These are phyloP conservation scores for Ophiocytium majus DNA, from an alignment of 352 stramenopile genomes.

Conservation along the genomic window DNA sequence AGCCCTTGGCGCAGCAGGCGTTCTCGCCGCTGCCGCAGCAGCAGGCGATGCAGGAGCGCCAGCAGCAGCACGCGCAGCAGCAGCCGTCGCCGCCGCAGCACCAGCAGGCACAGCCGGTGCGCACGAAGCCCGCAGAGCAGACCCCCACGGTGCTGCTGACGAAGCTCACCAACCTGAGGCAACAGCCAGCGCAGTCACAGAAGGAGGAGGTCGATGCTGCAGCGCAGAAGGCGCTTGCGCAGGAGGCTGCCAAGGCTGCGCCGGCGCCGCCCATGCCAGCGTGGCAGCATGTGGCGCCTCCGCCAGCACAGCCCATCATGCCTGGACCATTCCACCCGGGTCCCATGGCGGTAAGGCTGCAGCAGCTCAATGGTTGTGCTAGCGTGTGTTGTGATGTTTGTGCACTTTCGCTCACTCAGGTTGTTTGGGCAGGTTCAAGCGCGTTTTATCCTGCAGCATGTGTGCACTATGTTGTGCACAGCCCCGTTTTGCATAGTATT, in stretches of 20 bases:
- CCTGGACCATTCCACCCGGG: no score
- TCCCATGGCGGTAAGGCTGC: no score
- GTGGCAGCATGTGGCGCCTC: neutral
- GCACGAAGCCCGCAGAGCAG: neutral
- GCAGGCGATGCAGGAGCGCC: no score
- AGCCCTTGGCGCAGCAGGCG: no score
- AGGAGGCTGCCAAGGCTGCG: neutral
- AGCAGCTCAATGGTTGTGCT: no score
- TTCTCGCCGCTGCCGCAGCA: neutral
- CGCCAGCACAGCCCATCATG: neutral
- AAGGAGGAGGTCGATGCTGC: neutral
- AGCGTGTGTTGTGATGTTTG: no score
- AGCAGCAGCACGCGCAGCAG: neutral
- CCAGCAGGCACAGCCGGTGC: neutral
- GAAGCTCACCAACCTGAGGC: neutral
- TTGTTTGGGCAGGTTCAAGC: no score
- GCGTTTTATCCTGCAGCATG: no score
- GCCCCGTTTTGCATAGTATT: no score
- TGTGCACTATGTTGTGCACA: no score
- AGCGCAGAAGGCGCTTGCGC: neutral
- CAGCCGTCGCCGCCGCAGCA: neutral
- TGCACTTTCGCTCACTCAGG: no score
- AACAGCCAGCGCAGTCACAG: neutral
- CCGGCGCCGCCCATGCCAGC: neutral
- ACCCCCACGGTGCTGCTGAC: neutral